Base-by-base conservation (phyloP, 208 protist genomes). In the Leishmania major region DNA sequence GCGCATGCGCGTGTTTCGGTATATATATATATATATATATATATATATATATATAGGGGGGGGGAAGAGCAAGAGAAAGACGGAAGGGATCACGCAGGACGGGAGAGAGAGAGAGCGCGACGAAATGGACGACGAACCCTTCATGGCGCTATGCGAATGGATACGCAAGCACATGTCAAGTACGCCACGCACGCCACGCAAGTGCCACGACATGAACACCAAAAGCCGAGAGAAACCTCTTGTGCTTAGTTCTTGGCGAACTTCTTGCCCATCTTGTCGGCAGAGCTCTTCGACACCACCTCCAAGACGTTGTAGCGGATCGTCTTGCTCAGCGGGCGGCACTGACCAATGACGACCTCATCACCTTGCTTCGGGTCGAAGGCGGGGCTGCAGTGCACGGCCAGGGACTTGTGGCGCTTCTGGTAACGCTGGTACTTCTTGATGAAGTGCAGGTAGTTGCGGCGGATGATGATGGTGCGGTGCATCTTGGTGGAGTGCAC, bases 401-500 rank as follows among this genome's bases (percentile, higher is more conserved):
- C 89, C 55, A 99, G 93, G 85, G 99, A 99, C 82, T 96, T 99
- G 97, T 99, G 99, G 86, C 99, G 97, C 98, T 99, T 99, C 96
- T 99, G 99, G 94, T 99, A 99, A 90, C 99, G 96, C 94, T 99
- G 99, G 98, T 99, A 99, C 96, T 99, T 99, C 84, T 95, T 95
- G 92, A 99, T 97, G 96, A 99, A 99, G 95, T 99, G 99, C 75
- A 99, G 98, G 94, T 99, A 99, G 92, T 99, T 99, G 88, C 99
- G 97, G 88, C 99, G 98, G 90, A 99, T 97, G 83, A 99, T 94
- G 85, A 99, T 96, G 55, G 99, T 99, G 88, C 98, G 93, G 81
- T 99, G 93, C 99, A 99, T 99, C 94, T 99, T 99, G 85, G 88
- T 98, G 77, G 98, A 99, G 86, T 99, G 92, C 70, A 99, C 98